Percentiles rank a stretch among this genome's conserved stretches.
Evolutionary conservation across 106 monocot genomes (phyloP).

Genomic region (Dioscorea alata): DNA sequence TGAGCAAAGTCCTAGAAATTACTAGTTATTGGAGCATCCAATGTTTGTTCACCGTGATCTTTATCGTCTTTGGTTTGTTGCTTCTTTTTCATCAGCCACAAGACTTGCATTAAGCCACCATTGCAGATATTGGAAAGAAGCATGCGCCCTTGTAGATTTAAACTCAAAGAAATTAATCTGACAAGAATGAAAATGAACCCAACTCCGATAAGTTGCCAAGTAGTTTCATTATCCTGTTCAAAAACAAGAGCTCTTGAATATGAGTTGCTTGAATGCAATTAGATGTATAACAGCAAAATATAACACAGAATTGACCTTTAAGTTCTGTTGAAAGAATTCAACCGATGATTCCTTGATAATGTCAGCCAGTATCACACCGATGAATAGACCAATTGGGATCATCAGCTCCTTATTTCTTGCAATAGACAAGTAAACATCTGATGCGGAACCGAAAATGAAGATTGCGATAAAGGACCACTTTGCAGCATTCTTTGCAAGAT

Average conservation of each 20-base stretch:
- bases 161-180: constrained; percentile 21
- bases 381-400: constrained; percentile 48
- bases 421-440: constrained; percentile 36
- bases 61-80: not conserved
- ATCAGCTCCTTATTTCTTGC: constrained; percentile 39
- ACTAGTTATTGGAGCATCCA: not conserved
- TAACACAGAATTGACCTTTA: constrained; percentile 19
- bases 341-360: constrained; percentile 40
- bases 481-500: constrained; percentile 20
- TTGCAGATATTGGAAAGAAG: constrained; percentile 47
- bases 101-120: constrained; percentile 70
- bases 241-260: not conserved
- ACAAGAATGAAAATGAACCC: constrained; percentile 36
- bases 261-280: not conserved
- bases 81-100: constrained; percentile 43
- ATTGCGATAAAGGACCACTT: constrained; percentile 34
- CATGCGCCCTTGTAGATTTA: constrained; percentile 16
- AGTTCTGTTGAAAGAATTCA: constrained; percentile 19
- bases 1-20: not conserved
- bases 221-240: constrained; percentile 25
- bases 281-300: not conserved
- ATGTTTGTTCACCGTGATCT: not conserved
- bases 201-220: constrained; percentile 18
- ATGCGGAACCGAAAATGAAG: constrained; percentile 16
- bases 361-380: constrained; percentile 36